Evolutionary conservation across 768 basidiomycete species (phyloP).

Genomic region (Tulasnella sp.): DNA sequence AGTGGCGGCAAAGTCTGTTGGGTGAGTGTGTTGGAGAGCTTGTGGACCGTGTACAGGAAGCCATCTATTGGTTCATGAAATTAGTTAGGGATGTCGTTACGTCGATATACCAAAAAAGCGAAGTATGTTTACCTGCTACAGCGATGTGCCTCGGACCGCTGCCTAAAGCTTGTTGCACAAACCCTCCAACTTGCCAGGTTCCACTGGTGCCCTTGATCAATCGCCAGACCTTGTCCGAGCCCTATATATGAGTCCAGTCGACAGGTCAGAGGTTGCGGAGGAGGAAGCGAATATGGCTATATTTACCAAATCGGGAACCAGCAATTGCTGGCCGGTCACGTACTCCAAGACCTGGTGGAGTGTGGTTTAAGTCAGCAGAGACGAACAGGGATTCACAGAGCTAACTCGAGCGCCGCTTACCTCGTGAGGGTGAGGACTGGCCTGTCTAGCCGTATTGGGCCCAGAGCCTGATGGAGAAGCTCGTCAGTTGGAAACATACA

Average conservation of each 20-base stretch:
- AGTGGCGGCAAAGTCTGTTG: constrained; percentile 14
- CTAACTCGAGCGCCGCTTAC: not conserved
- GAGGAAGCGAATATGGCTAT: no score
- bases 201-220: not conserved
- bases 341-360: not conserved
- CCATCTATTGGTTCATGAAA: not conserved
- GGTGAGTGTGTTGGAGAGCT: constrained; percentile 18
- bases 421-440: constrained; percentile 14
- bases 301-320: not conserved
- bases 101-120: no score
- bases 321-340: not conserved
- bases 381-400: no score
- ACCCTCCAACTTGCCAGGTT: constrained; percentile 3
- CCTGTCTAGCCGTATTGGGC: constrained; percentile 12
- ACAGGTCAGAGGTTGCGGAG: no score
- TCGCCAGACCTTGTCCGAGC: constrained; percentile 19
- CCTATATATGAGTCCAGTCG: no score
- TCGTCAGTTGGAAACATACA: not conserved
- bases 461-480: not conserved
- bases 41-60: constrained; percentile 18
- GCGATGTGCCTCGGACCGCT: constrained; percentile 16
- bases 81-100: not conserved
- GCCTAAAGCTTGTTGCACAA: constrained; percentile 8
- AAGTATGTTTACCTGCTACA: not conserved
- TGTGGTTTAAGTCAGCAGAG: no score